Evolutionary conservation across 441 rosid genomes (phyloP).

Genomic region (Jatropha podagrica): DNA sequence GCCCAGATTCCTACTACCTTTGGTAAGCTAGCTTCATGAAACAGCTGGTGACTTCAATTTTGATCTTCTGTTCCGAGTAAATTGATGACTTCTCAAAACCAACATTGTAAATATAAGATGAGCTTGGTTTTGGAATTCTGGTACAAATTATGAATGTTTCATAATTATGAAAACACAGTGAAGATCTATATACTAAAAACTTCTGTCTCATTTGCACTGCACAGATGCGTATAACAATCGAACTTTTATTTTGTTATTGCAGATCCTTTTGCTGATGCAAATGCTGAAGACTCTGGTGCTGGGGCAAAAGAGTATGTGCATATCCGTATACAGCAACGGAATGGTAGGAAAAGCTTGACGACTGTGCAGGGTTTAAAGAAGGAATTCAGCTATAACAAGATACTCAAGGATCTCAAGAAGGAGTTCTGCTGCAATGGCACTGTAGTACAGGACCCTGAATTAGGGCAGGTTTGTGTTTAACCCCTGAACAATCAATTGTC

Average conservation of each 20-base stretch:
- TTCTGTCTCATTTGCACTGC: neutral
- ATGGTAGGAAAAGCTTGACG: constrained; percentile 93
- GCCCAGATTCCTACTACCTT: constrained; percentile 75
- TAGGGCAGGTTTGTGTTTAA: constrained; percentile 66
- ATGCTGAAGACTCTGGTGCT: constrained; percentile 88
- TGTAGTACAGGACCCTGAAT: constrained; percentile 86
- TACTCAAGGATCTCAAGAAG: constrained; percentile 92
- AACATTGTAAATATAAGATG: neutral
- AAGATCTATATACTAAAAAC: too few relatives aligned
- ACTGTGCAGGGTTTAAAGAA: constrained; percentile 96
- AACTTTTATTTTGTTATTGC: constrained; percentile 6
- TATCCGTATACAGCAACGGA: constrained; percentile 83
- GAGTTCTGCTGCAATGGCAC: constrained; percentile 98
- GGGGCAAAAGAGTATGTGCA: constrained; percentile 88
- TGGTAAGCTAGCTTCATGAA: constrained; percentile 41
- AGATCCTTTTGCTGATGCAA: constrained; percentile 94
- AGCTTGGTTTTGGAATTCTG: neutral
- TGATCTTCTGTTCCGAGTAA: neutral
- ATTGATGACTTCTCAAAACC: neutral
- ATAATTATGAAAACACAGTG: neutral
- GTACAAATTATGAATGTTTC: neutral
- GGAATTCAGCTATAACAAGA: constrained; percentile 86
- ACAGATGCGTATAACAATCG: neutral
- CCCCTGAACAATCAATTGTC: too few relatives aligned
- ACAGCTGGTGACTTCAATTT: neutral